Evolutionary conservation across 2,329 filamentous ascomycete genomes (phyloP).

Genomic region (Pyrenochaeta sp.): DNA sequence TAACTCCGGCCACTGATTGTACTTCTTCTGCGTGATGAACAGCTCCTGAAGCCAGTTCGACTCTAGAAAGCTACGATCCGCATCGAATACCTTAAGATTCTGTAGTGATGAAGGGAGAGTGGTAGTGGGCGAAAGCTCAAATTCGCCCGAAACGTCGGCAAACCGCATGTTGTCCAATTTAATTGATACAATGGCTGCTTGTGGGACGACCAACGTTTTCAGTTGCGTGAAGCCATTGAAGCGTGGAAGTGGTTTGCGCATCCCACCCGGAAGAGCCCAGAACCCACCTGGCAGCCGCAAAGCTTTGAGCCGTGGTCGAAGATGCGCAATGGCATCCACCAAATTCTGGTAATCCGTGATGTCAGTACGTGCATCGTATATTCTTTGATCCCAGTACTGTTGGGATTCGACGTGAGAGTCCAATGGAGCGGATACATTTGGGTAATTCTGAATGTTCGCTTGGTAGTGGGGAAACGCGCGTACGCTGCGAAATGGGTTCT

Average conservation of each 20-base stretch:
- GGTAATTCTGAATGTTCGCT: conserved; percentile 23
- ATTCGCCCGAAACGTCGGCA: conserved; percentile 14
- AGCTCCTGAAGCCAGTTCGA: conserved; percentile 15
- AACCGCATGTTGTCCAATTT: conserved; percentile 23
- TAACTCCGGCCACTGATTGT: conserved; percentile 8
- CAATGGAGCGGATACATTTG: not conserved
- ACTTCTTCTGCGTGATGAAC: conserved; percentile 7
- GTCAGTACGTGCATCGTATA: conserved; percentile 25
- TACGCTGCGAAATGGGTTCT: conserved; percentile 21
- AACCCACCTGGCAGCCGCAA: conserved; percentile 24
- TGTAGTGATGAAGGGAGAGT: conserved; percentile 12
- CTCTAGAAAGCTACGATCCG: conserved; percentile 9
- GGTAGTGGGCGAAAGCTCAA: conserved; percentile 12
- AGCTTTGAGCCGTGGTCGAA: conserved; percentile 9
- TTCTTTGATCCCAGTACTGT: conserved; percentile 8
- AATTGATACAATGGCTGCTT: conserved; percentile 24
- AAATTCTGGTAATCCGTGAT: conserved; percentile 24
- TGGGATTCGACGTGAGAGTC: not conserved
- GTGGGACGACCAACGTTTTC: conserved; percentile 11
- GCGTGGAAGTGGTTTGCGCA: conserved; percentile 22
- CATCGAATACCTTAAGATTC: conserved; percentile 21
- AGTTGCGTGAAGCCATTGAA: conserved; percentile 16
- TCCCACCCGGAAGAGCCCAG: conserved; percentile 22
- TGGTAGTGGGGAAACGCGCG: conserved; percentile 23
- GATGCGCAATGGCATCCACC: conserved; percentile 13